phyloP scores from a whole-genome alignment of 2,329 filamentous ascomycete species.

The Arthroderma sp. region DNA sequence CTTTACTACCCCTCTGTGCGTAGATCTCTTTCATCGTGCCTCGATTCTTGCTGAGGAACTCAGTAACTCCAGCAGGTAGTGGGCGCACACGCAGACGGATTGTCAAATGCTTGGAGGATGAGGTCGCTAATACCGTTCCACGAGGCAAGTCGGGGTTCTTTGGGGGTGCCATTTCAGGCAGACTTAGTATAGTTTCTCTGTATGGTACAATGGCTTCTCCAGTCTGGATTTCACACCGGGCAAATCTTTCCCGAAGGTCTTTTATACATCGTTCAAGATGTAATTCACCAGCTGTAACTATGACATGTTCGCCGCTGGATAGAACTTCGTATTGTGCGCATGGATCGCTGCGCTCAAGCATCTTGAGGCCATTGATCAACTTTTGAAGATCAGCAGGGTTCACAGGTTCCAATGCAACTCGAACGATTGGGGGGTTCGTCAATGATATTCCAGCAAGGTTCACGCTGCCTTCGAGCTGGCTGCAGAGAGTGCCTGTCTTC shows the following conservation, averaged over 20 bases:
- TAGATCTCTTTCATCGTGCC: conserved; percentile 69
- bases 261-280: conserved; percentile 90
- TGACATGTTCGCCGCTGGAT: conserved; percentile 83
- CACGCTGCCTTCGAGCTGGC: conserved; percentile 68
- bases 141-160: conserved; percentile 75
- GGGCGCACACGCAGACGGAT: conserved; percentile 66
- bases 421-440: conserved; percentile 78
- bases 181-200: conserved; percentile 76
- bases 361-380: conserved; percentile 76
- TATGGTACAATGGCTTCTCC: conserved; percentile 93
- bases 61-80: conserved; percentile 62
- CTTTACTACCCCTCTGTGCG: conserved; percentile 49
- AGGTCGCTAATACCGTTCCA: conserved; percentile 61
- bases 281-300: conserved; percentile 84
- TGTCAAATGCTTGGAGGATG: conserved; percentile 74
- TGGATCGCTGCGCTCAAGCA: conserved; percentile 88
- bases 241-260: conserved; percentile 83
- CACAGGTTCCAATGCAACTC: conserved; percentile 84
- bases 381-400: conserved; percentile 85
- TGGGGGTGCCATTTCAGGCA: conserved; percentile 82
- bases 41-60: conserved; percentile 71
- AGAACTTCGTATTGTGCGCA: conserved; percentile 94
- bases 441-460: conserved; percentile 80
- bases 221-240: conserved; percentile 85
- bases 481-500: conserved; percentile 89